phyloP scores from a whole-genome alignment of 1,284 basidiomycete species.

The Heterobasidion parviporum region DNA sequence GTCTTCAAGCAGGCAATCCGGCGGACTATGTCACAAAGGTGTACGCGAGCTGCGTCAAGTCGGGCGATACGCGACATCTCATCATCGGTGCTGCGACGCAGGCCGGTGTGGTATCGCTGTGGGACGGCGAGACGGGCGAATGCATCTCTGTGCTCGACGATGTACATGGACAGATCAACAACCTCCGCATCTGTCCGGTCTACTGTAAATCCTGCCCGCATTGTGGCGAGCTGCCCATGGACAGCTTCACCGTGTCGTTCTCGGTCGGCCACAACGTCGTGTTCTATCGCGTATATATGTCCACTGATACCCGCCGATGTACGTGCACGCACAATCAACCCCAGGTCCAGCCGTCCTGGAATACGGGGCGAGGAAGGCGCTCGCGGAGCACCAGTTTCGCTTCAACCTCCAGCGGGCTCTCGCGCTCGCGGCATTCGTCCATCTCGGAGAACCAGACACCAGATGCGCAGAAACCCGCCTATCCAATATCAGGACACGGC shows the following conservation, averaged over 20 bases:
- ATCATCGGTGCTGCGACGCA: conserved; percentile 58
- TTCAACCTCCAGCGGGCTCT: conserved; percentile 31
- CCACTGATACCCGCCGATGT: conserved; percentile 55
- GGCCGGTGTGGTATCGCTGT: conserved; percentile 61
- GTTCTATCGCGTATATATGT: conserved; percentile 52
- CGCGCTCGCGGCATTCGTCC: conserved; percentile 34
- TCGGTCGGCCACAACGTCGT: conserved; percentile 53
- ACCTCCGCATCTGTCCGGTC: conserved; percentile 44
- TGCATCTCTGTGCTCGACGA: conserved; percentile 55
- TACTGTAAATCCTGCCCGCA: conserved; percentile 46
- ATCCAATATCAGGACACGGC: conserved; percentile 73
- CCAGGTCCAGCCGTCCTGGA: conserved; percentile 30
- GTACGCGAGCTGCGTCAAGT: conserved; percentile 41
- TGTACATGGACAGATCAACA: conserved; percentile 42
- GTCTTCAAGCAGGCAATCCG: conserved; percentile 48
- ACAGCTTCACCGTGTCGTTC: conserved; percentile 54
- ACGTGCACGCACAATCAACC: conserved; percentile 46
- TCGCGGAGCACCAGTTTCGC: conserved; percentile 54
- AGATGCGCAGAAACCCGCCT: conserved; percentile 33
- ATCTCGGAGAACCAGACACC: conserved; percentile 30
- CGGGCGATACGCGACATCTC: conserved; percentile 39
- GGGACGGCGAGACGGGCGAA: conserved; percentile 55
- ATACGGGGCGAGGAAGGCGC: conserved; percentile 36
- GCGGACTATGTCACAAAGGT: conserved; percentile 43
- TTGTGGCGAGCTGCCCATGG: conserved; percentile 59